phyloP scores from a whole-genome alignment of 768 basidiomycete genomes.

The Tylopilus plumbeoviolaceoides region DNA sequence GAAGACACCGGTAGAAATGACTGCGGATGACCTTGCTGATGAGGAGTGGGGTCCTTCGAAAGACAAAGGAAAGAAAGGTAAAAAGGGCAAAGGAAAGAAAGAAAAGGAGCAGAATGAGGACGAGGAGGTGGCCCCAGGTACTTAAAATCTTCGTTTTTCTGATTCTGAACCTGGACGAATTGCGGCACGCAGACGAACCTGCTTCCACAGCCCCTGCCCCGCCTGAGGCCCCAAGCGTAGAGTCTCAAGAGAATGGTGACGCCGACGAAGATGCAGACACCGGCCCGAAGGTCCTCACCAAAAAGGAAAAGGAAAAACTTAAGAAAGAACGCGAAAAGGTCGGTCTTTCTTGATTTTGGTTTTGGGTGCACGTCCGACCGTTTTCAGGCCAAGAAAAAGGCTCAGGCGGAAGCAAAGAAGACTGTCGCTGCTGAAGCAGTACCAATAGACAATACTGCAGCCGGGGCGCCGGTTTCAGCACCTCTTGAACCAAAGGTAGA shows the following conservation, averaged over 20 bases:
- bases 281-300: constrained; percentile 71
- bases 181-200: constrained; percentile 14
- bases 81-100: constrained; percentile 19
- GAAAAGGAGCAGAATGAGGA: constrained; percentile 10
- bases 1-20: constrained; percentile 47
- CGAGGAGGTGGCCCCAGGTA: constrained; percentile 12
- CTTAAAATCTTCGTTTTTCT: background rate
- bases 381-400: constrained; percentile 67
- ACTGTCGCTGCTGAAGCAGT: constrained; percentile 30
- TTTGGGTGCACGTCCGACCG: constrained; percentile 9
- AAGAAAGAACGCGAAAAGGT: constrained; percentile 99
- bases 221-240: constrained; percentile 26
- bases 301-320: constrained; percentile 95
- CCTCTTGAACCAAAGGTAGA: constrained; percentile 31
- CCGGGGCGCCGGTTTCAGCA: constrained; percentile 14
- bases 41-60: constrained; percentile 61
- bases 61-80: constrained; percentile 21
- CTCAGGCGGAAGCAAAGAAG: constrained; percentile 86
- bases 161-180: background rate
- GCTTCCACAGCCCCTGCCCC: constrained; percentile 26
- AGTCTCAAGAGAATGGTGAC: constrained; percentile 35
- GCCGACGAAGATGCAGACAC: constrained; percentile 49
- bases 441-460: constrained; percentile 24
- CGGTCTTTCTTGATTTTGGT: constrained; percentile 1
- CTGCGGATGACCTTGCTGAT: constrained; percentile 71